Evolutionary conservation across 495 filamentous ascomycete species (phyloP), one percentile per base, ranked within the genome.

Genomic region (Xylaria venustula): DNA sequence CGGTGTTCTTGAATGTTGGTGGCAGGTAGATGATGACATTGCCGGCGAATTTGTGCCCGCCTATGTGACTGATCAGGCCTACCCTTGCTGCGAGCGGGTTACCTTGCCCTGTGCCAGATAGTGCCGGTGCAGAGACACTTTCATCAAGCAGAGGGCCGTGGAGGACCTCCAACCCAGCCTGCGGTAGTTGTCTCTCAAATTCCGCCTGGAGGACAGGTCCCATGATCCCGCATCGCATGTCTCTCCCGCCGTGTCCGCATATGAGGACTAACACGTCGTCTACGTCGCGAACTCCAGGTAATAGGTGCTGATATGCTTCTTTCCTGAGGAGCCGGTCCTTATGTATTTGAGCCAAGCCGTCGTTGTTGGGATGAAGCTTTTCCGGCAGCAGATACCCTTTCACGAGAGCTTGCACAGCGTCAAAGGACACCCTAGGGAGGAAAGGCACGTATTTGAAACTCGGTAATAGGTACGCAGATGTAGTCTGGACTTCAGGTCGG

Each of bases 1-100:
- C 68, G 23, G 28, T 55, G 7, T 68, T 75, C 64, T 70, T 77
- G 41, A 78, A 52, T 0, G 61, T 58, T 3, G 87, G 87, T 3
- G 93, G 93, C 3, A 97, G 75, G 71, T 97, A 98, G 0, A 97
- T 75, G 49, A 97, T 92, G 14, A 97, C 87, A 76, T 98, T 98
- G 3, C 93, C 93, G 0, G 93, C 93, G 67, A 88, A 97, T 63
- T 94, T 94, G 65, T 97, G 93, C 1, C 93, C 93, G 0, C 92
- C 91, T 54, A 98, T 84, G 76, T 98, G 93, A 70, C 89, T 93
- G 58, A 93, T 91, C 47, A 89, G 71, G 1, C 85, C 91, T 6
- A 97, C 82, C 62, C 85, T 79, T 3, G 82, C 83, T 47, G 77
- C 75, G 0, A 57, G 57, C 2, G 72, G 75, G 17, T 51, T 63